phyloP scores from a whole-genome alignment of 306 rosid genomes.

The Cajanus cajan region DNA sequence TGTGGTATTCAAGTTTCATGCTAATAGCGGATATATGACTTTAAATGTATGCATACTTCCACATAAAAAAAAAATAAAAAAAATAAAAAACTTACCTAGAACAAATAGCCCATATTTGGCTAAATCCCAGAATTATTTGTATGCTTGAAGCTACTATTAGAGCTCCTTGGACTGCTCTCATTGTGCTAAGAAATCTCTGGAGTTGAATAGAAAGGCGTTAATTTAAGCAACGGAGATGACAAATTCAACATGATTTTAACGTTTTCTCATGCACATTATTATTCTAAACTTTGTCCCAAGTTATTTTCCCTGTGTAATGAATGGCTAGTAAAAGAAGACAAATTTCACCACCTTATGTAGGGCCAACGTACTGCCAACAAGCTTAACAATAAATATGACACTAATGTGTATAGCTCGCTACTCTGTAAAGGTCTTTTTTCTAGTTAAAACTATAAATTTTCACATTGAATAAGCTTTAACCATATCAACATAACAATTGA shows the following conservation, averaged over 20 bases:
- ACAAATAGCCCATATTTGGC: conserved; percentile 91
- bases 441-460: not conserved
- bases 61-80: too few species aligned
- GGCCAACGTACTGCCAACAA: not conserved
- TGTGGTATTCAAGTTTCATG: not conserved
- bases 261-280: not conserved
- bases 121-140: conserved; percentile 85
- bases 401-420: not conserved
- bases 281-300: not conserved
- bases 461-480: not conserved
- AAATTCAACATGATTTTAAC: not conserved
- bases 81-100: conserved; percentile 60
- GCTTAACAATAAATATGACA: not conserved
- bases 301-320: not conserved
- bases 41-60: not conserved
- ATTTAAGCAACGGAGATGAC: not conserved
- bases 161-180: conserved; percentile 94
- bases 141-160: conserved; percentile 83
- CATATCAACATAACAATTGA: not conserved
- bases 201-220: conserved; percentile 28
- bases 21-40: not conserved
- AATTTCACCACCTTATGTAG: not conserved
- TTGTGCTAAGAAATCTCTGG: conserved; percentile 79
- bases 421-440: not conserved
- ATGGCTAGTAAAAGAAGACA: not conserved